Conservation (phyloP, 2,329 filamentous ascomycete species). For the Sarocladium oryzae region DNA sequence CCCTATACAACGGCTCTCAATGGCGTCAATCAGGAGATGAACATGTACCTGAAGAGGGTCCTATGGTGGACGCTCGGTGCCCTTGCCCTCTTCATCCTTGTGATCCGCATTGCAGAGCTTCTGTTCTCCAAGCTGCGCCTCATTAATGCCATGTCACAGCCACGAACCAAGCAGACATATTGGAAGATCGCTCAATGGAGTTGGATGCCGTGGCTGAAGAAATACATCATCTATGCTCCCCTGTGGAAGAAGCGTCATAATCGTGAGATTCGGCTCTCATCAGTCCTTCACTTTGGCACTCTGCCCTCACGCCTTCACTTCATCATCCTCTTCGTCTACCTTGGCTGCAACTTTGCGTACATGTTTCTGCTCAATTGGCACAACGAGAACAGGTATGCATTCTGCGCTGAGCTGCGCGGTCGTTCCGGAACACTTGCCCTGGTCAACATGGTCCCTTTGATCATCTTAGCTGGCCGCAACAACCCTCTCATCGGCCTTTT, state of each 20-base stretch:
- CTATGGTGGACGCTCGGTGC: slow-evolving; percentile 57
- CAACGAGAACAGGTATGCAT: slow-evolving; percentile 51
- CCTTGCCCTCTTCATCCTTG: slow-evolving; percentile 46
- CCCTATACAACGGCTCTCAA: slow-evolving; percentile 50
- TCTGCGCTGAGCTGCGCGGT: slow-evolving; percentile 78
- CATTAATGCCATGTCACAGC: slow-evolving; percentile 49
- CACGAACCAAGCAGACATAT: slow-evolving; percentile 48
- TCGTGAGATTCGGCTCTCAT: slow-evolving; percentile 56
- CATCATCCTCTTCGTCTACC: slow-evolving; percentile 49
- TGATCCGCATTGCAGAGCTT: slow-evolving; percentile 47
- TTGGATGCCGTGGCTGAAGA: slow-evolving; percentile 58
- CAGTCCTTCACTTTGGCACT: slow-evolving; percentile 54
- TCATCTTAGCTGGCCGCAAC: slow-evolving; percentile 86
- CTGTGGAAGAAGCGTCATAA: slow-evolving; percentile 61
- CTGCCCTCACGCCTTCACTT: slow-evolving; percentile 59
- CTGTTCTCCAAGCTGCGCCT: slow-evolving; percentile 51
- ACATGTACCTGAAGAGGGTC: slow-evolving; percentile 49
- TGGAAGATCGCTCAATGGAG: slow-evolving; percentile 52
- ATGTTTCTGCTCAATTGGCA: slow-evolving; percentile 56
- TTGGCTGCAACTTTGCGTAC: slow-evolving; percentile 56
- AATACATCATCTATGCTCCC: slow-evolving; percentile 53
- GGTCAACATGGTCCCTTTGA: slow-evolving; percentile 86
- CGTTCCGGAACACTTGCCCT: slow-evolving; percentile 77
- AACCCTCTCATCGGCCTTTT: slow-evolving; percentile 81
- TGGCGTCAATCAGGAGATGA: slow-evolving; percentile 54